phyloP scores from a whole-genome alignment of 75 land plant species.

The Sequoia sempervirens region DNA sequence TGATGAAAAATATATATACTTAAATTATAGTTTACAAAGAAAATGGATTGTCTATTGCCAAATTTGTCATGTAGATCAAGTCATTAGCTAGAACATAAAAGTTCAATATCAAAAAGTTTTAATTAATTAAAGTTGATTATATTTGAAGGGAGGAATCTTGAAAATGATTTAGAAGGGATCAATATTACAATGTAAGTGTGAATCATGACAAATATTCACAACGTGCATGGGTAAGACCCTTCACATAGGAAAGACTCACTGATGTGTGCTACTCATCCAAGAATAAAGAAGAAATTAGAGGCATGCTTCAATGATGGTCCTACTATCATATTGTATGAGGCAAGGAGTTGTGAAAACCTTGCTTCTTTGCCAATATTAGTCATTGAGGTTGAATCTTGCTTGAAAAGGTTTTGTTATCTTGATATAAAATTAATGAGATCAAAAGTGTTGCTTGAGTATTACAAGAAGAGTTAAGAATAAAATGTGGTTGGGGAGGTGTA shows the following conservation, averaged over 20 bases:
- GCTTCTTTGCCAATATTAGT: not conserved
- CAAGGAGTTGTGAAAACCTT: not conserved
- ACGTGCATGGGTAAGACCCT: not conserved
- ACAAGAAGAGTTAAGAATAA: not conserved
- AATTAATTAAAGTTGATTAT: not conserved
- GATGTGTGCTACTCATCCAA: not conserved
- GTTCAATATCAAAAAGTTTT: too few relatives aligned
- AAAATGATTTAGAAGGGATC: not conserved
- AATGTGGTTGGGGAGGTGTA: not conserved
- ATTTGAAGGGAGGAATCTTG: not conserved
- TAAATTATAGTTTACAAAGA: not conserved
- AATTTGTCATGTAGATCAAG: not conserved
- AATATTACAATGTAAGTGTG: not conserved
- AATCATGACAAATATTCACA: not conserved
- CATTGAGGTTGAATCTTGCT: not conserved
- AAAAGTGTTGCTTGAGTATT: not conserved
- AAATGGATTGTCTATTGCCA: not conserved
- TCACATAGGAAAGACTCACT: not conserved
- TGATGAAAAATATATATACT: not conserved
- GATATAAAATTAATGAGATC: not conserved
- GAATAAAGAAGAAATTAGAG: not conserved
- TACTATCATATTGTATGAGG: not conserved
- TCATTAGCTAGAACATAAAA: not conserved
- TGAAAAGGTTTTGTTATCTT: not conserved
- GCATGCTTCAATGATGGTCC: not conserved